Evolutionary conservation across 108 stramenopile species (phyloP), one percentile per base, ranked within the genome.

Genomic region (Discostella stelligeroides): DNA sequence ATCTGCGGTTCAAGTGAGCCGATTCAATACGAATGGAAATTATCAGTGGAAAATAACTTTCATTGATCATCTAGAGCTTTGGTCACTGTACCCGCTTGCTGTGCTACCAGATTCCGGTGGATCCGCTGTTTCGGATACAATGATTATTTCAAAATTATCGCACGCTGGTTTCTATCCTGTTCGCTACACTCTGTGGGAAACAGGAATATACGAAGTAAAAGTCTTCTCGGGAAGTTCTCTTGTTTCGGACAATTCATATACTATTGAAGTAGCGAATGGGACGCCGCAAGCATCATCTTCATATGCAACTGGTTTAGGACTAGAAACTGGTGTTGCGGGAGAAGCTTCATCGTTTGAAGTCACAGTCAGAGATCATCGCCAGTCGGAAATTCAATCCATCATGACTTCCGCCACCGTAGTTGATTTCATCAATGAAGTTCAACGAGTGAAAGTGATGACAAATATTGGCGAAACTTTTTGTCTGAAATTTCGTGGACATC

Each of bases 291-390:
- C 87, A 53, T 55, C 83, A 17, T 79, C 84, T 46, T 89, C 92
- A 17, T 73, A 59, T 30, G 86, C 76, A 0, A 40, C 27, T 21
- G 87, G 81, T 21, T n/a, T 21, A 20, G 83, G 83, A 10, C 79
- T 94, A 1, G 21, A 43, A 51, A 63, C 41, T 9, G 90, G 84
- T 12, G 70, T 89, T 25, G 92, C 92, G n/a, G 92, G 92, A 30
- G 76, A 83, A 45, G 40, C 46, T 8, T 54, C 85, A 7, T 43
- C 54, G 34, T 85, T 92, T 43, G 70, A 77, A 47, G 81, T 94
- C 7, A 73, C 76, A 47, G 63, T 83, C 11, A 72, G 83, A 8
- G 92, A 94, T 63, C 54, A 29, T 13, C 77, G 84, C 7, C 82
- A 81, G 53, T 17, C 43, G 24, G 84, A 87, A 49, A 73, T 85